Conservation (phyloP, 2,329 filamentous ascomycete species). For the Ophiostoma triangulosporum region DNA sequence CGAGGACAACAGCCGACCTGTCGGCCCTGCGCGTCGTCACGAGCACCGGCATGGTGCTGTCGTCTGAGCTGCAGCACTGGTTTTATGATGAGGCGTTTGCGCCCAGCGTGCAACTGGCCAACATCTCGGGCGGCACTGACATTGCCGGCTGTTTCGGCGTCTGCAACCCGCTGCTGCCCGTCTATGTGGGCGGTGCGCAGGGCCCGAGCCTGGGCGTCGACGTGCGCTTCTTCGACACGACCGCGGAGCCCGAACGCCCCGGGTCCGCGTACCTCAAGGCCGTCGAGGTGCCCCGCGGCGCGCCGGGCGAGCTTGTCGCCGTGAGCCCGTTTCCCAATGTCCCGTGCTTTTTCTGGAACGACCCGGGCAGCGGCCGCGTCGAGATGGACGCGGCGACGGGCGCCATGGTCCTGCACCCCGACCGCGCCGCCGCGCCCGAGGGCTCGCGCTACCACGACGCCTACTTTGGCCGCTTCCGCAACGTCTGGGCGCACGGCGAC, state of each 20-base stretch:
- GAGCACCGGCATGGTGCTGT: conserved; percentile 71
- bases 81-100: conserved; percentile 61
- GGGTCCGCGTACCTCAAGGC: conserved; percentile 28
- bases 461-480: conserved; percentile 48
- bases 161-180: conserved; percentile 55
- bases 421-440: conserved; percentile 26
- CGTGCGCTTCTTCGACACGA: conserved; percentile 48
- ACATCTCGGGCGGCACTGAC: conserved; percentile 69
- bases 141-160: conserved; percentile 49
- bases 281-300: conserved; percentile 38
- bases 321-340: conserved; percentile 62
- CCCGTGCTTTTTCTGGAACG: conserved; percentile 53
- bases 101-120: conserved; percentile 48
- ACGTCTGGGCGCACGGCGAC: conserved; percentile 74
- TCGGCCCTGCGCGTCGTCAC: conserved; percentile 46
- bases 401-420: conserved; percentile 7
- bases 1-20: conserved; percentile 49
- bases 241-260: conserved; percentile 28
- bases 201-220: conserved; percentile 35
- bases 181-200: conserved; percentile 44
- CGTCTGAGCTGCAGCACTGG: conserved; percentile 68
- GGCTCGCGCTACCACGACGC: conserved; percentile 44
- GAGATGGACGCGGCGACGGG: conserved; percentile 9
- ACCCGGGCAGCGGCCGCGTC: conserved; percentile 20
- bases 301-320: conserved; percentile 62